Evolutionary conservation across 1,284 basidiomycete genomes (phyloP), one percentile per base, ranked within the genome.

Genomic region (Coriolopsis trogii): DNA sequence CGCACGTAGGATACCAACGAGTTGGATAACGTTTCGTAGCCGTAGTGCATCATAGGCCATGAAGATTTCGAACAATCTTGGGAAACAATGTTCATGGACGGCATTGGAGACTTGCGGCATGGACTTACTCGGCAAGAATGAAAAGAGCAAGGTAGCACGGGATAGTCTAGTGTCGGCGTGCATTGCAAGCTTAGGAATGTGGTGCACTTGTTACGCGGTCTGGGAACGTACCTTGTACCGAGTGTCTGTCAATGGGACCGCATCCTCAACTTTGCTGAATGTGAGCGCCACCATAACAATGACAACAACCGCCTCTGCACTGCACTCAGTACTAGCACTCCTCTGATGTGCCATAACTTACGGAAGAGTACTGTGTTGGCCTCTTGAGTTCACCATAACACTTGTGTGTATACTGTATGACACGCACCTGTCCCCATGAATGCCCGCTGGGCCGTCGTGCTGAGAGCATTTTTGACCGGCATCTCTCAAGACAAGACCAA

Each of bases 111-210:
- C 21, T 33, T 10, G 16, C 16, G 21, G 24, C 23, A 49, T 5
- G 48, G 16, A 67, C 79, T 47, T 66, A 89, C 89, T 89, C 89
- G 50, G 86, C 89, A n/a, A 92, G 74, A 30, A 84, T 82, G 68
- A 91, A 92, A 12, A 92, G 74, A 3, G 87, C 87, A 8, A 92
- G 80, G 67, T 91, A 92, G 67, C 90, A 91, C 57, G 90, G 84
- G 55, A 92, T 68, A n/a, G 90, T 92, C 87, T 91, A 46, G n/a
- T 39, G 50, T 6, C 26, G 48, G 52, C 31, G 31, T 41, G 23
- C 7, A 46, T 28, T 34, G 13, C 26, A 15, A 16, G 29, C 25
- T 31, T 24, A 51, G 41, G 36, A 50, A 18, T 20, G 16, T 42
- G 29, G 10, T 8, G 15, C 6, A 20, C 2, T 9, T 6, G 18